Percentiles rank a stretch among this genome's conserved stretches.
Conservation (phyloP, 257 asterid species). For the Rauvolfia tetraphylla region DNA sequence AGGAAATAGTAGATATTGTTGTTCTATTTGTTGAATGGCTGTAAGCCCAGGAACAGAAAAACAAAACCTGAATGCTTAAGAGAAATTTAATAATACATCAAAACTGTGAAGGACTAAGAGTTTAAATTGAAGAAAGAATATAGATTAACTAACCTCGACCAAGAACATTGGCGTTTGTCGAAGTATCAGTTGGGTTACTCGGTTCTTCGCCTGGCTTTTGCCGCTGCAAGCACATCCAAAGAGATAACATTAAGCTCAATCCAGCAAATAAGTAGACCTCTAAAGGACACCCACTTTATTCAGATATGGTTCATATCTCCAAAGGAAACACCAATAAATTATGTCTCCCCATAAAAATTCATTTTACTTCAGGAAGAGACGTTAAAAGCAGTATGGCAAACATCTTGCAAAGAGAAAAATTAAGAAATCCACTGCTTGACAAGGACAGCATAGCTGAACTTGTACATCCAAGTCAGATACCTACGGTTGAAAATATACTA, state of each 20-base stretch:
- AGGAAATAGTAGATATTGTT: neutral
- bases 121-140: slow-evolving; percentile 8
- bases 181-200: slow-evolving; percentile 42
- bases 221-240: slow-evolving; percentile 41
- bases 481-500: neutral
- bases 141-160: slow-evolving; percentile 40
- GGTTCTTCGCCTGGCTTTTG: slow-evolving; percentile 37
- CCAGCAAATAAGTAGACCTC: neutral
- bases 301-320: neutral
- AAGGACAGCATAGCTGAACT: neutral
- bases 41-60: neutral
- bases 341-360: neutral
- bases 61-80: too few species aligned
- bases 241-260: neutral
- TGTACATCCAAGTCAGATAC: neutral
- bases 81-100: neutral
- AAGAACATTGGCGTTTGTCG: slow-evolving; percentile 25
- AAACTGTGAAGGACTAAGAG: neutral
- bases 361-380: neutral
- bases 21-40: too few species aligned
- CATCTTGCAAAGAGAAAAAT: neutral
- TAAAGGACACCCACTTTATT: neutral
- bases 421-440: neutral
- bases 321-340: neutral
- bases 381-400: neutral